Percentiles rank a stretch among this genome's conserved stretches.
These are phyloP conservation scores for Chenopodium suecicum DNA, from an alignment of 148 eudicot genomes.

Conservation along the genomic window DNA sequence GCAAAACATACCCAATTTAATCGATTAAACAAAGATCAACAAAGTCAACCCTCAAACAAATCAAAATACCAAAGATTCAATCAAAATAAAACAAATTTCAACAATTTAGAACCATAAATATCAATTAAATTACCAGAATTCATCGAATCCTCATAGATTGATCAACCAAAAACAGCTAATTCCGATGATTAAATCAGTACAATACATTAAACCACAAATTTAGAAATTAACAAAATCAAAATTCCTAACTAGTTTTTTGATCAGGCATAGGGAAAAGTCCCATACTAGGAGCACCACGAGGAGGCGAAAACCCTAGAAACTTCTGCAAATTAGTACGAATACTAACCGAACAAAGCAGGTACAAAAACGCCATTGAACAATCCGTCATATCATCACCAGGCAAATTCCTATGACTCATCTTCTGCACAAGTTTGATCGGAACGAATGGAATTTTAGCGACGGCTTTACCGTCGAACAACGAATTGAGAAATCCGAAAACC, in stretches of 20 bases:
- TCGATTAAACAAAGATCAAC: not conserved
- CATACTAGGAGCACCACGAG: conserved; percentile 69
- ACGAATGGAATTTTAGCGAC: conserved; percentile 91
- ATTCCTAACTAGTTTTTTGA: conserved; percentile 58
- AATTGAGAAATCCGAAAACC: conserved; percentile 74
- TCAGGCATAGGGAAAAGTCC: conserved; percentile 93
- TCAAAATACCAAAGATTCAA: not conserved
- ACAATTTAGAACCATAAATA: not conserved
- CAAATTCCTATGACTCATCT: conserved; percentile 88
- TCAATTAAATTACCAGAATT: not conserved
- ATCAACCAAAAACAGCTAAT: not conserved
- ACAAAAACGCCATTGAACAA: conserved; percentile 98
- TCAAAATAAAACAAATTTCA: too few relatives aligned
- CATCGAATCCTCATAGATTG: not conserved
- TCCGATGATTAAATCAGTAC: not conserved
- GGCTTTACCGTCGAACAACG: conserved; percentile 74
- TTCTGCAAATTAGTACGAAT: conserved; percentile 95
- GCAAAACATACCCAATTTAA: too few relatives aligned
- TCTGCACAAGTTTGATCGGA: conserved; percentile 75
- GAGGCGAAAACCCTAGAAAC: conserved; percentile 90
- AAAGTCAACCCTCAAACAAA: not conserved
- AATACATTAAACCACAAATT: conserved; percentile 6
- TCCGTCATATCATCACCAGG: conserved; percentile 88
- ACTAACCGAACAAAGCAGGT: conserved; percentile 84
- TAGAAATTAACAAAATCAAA: not conserved